Conservation (phyloP, 1,284 basidiomycete species). For the Tilletia horrida region DNA sequence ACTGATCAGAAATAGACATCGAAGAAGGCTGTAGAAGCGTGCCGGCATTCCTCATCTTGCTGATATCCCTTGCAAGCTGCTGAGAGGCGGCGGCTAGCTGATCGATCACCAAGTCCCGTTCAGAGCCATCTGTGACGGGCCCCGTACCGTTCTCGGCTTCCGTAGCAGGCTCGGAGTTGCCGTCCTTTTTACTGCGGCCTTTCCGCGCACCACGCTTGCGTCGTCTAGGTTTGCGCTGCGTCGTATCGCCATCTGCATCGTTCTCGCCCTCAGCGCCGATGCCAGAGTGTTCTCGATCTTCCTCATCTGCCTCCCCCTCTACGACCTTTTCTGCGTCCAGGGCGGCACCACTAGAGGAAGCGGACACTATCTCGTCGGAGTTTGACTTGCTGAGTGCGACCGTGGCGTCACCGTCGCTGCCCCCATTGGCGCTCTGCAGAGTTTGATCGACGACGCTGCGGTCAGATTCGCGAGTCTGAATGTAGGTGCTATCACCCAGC, state of each 20-base stretch:
- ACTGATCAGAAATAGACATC: background rate
- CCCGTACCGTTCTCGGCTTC: background rate
- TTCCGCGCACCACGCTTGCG: conserved; percentile 5
- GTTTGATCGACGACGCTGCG: background rate
- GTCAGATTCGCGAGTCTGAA: background rate
- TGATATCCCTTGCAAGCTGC: conserved; percentile 6
- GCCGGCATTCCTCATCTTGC: conserved; percentile 8
- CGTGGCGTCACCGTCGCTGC: background rate
- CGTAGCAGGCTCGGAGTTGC: background rate
- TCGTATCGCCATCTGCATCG: background rate
- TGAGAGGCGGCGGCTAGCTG: conserved; percentile 15
- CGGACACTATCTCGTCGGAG: background rate
- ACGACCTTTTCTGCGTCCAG: too few species aligned
- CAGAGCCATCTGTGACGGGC: background rate
- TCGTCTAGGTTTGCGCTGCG: background rate
- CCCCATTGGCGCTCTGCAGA: background rate
- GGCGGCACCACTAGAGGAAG: background rate
- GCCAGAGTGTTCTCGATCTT: background rate
- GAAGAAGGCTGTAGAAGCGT: background rate
- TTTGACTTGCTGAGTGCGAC: conserved; percentile 1
- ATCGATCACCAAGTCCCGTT: background rate
- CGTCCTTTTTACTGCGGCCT: background rate
- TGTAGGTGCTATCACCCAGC: conserved; percentile 12
- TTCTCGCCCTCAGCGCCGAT: background rate
- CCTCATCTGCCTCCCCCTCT: background rate